These are phyloP conservation scores for Mortierella sp. DNA, from an alignment of 371 early-diverging fungal genomes.

Conservation along the genomic window DNA sequence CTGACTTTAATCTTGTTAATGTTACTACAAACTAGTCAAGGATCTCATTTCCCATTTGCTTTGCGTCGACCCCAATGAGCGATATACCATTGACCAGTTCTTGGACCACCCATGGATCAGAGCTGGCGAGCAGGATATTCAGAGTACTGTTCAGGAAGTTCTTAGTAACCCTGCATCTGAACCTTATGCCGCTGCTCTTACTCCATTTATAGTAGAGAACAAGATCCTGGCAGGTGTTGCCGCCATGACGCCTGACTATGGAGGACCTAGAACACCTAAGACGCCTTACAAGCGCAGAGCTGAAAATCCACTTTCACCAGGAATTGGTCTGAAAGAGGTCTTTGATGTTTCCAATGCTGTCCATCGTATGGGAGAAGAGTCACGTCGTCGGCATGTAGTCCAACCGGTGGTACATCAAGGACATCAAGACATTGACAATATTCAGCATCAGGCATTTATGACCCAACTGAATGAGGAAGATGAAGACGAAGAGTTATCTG, in stretches of 20 bases:
- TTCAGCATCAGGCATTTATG: constrained; percentile 49
- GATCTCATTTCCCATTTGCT: constrained; percentile 88
- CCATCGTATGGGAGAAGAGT: constrained; percentile 74
- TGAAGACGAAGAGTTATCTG: constrained; percentile 31
- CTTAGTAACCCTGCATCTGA: constrained; percentile 34
- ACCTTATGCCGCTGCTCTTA: constrained; percentile 28
- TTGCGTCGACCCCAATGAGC: constrained; percentile 84
- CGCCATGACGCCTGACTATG: constrained; percentile 38
- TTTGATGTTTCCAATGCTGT: constrained; percentile 76
- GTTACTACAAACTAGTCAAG: constrained; percentile 60
- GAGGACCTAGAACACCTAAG: constrained; percentile 39
- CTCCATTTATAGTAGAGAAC: constrained; percentile 32
- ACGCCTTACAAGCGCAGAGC: constrained; percentile 49
- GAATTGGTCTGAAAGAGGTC: constrained; percentile 66
- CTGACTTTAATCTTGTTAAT: constrained; percentile 12
- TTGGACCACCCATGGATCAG: constrained; percentile 88
- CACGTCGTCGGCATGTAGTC: constrained; percentile 53
- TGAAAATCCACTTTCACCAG: constrained; percentile 60
- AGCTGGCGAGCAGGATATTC: constrained; percentile 49
- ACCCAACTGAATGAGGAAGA: constrained; percentile 48
- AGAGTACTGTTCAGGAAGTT: constrained; percentile 2
- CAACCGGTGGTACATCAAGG: neutral
- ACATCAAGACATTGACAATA: constrained; percentile 35
- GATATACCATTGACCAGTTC: constrained; percentile 89
- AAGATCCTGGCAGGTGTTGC: constrained; percentile 28